Evolutionary conservation across 2,329 filamentous ascomycete genomes (phyloP).

Genomic region (Arthrobotrys sinensis): DNA sequence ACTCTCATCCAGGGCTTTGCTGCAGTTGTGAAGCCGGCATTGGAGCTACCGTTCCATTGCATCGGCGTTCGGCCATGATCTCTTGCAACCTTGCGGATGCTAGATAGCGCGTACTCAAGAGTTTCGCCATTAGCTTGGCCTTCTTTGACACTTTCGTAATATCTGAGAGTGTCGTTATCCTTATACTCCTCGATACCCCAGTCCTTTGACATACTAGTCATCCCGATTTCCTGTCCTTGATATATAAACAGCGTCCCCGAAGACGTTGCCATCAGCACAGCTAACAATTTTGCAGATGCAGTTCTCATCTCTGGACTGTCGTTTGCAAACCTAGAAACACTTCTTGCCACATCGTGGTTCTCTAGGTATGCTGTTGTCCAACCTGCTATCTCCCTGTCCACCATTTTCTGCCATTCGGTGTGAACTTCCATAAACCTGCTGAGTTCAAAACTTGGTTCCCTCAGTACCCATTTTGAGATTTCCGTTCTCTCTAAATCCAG

Average conservation of each 20-base stretch:
- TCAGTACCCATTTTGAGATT: conserved; percentile 72
- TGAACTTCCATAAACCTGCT: conserved; percentile 71
- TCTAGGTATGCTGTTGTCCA: conserved; percentile 78
- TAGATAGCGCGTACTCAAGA: conserved; percentile 15
- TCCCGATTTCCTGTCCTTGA: conserved; percentile 79
- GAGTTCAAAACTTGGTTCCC: conserved; percentile 68
- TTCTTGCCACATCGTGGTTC: conserved; percentile 77
- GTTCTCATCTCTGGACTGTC: conserved; percentile 70
- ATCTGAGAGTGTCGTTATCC: conserved; percentile 75
- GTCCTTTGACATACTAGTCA: conserved; percentile 75
- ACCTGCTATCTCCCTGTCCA: conserved; percentile 74
- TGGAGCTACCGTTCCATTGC: conserved; percentile 75
- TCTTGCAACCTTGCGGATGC: conserved; percentile 63
- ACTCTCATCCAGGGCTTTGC: conserved; percentile 79
- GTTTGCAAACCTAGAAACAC: conserved; percentile 72
- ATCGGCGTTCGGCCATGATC: conserved; percentile 81
- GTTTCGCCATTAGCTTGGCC: conserved; percentile 66
- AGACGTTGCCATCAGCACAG: conserved; percentile 73
- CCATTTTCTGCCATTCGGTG: conserved; percentile 74
- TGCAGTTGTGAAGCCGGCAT: conserved; percentile 77
- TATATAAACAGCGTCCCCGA: conserved; percentile 78
- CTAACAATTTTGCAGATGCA: conserved; percentile 75
- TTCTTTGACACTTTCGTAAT: conserved; percentile 70
- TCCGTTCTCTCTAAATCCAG: conserved; percentile 19
- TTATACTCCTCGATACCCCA: conserved; percentile 79